phyloP scores from a whole-genome alignment of 805 yeast species.

The Pichia insulana region DNA sequence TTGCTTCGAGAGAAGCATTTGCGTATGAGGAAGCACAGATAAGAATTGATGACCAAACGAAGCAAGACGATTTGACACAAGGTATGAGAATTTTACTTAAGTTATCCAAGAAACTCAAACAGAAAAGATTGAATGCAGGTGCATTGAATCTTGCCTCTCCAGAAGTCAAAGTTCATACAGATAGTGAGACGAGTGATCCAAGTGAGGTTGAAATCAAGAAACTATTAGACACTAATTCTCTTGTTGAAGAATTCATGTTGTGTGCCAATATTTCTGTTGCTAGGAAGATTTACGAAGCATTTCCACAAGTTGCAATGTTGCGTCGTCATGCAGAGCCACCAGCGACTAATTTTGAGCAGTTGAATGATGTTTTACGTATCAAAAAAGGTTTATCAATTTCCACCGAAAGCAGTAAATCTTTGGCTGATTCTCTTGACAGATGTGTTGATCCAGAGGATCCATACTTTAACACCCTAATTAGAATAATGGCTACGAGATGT shows the following conservation, averaged over 20 bases:
- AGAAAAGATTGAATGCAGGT: conserved; percentile 85
- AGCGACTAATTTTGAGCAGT: conserved; percentile 77
- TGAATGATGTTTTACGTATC: conserved; percentile 81
- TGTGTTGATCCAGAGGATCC: conserved; percentile 79
- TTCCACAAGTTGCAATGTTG: conserved; percentile 96
- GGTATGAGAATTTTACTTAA: conserved; percentile 78
- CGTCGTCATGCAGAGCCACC: conserved; percentile 99
- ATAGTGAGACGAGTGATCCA: conserved; percentile 94
- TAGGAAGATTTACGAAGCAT: conserved; percentile 79
- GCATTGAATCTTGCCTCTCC: conserved; percentile 96
- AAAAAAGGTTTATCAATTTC: conserved; percentile 70
- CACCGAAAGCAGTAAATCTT: conserved; percentile 76
- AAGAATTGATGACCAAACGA: conserved; percentile 70
- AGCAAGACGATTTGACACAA: conserved; percentile 75
- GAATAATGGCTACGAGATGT: conserved; percentile 97
- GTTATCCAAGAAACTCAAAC: conserved; percentile 78
- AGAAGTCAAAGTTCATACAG: conserved; percentile 95
- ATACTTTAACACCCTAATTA: conserved; percentile 83
- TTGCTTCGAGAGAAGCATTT: conserved; percentile 87
- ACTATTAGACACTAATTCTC: conserved; percentile 81
- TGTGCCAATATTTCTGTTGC: conserved; percentile 96
- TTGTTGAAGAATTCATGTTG: conserved; percentile 98
- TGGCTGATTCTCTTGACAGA: conserved; percentile 88
- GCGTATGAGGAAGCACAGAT: conserved; percentile 90
- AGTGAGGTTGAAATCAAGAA: conserved; percentile 89